A percentile compares a stretch with the other conserved stretches of the same genome.
Evolutionary conservation across 2,329 filamentous ascomycete genomes (phyloP).

Genomic region (Aureobasidium musti): DNA sequence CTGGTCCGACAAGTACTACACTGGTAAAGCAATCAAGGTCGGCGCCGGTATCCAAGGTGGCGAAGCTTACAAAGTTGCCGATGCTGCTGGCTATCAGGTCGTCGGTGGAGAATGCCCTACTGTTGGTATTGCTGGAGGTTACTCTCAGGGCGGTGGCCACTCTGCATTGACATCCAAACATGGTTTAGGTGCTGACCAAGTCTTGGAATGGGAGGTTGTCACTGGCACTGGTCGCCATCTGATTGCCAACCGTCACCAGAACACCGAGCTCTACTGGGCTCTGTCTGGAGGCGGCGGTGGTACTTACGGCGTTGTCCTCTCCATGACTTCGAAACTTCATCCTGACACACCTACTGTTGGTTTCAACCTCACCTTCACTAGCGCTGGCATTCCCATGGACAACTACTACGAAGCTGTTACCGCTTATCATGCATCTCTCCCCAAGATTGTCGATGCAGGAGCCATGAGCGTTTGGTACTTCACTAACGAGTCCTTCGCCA

Average conservation of each 20-base stretch:
- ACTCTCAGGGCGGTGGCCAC: conserved; percentile 63
- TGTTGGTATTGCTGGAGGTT: conserved; percentile 63
- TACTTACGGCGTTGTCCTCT: conserved; percentile 60
- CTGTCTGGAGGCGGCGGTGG: conserved; percentile 61
- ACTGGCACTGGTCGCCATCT: conserved; percentile 54
- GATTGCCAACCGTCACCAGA: conserved; percentile 50
- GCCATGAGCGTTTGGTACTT: conserved; percentile 55
- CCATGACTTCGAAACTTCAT: conserved; percentile 57
- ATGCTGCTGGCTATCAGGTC: conserved; percentile 51
- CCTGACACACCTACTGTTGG: conserved; percentile 49
- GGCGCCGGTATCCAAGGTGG: conserved; percentile 57
- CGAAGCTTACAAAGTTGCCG: conserved; percentile 52
- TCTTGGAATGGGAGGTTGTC: conserved; percentile 53
- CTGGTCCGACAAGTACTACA: conserved; percentile 49
- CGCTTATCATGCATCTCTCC: conserved; percentile 52
- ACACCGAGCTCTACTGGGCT: conserved; percentile 65
- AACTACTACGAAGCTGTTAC: conserved; percentile 55
- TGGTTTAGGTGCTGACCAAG: conserved; percentile 62
- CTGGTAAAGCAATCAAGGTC: conserved; percentile 56
- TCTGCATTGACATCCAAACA: conserved; percentile 55
- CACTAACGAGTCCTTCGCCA: conserved; percentile 53
- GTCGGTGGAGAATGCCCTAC: conserved; percentile 59
- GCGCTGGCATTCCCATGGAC: conserved; percentile 37
- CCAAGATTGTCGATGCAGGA: conserved; percentile 54
- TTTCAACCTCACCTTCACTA: conserved; percentile 49